Evolutionary conservation across 2,329 filamentous ascomycete species (phyloP), one percentile per base, ranked within the genome.

Genomic region (Daldinia sp.): DNA sequence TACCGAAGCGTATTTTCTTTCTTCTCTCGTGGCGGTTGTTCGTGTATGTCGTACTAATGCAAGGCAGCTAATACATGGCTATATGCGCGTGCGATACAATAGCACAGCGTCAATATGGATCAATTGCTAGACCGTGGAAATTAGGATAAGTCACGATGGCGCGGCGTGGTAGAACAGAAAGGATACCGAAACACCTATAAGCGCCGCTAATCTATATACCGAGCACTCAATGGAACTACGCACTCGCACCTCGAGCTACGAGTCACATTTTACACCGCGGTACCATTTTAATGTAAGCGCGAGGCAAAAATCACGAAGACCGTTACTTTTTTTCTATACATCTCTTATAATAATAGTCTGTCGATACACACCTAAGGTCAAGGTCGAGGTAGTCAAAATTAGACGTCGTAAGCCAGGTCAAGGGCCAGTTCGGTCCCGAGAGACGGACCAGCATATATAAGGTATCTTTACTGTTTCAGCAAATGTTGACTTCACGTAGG

Each of bases 391-490:
- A 25, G 27, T 45, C 39, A 9, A 15, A 35, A 45, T 45, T 27
- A 27, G 13, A 43, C 25, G 17, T 13, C n/a, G 4, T 7, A 43
- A 21, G 39, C 25, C 4, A 45, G 13, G 2, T n/a, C n/a, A n/a
- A n/a, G n/a, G n/a, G n/a, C n/a, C n/a, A n/a, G n/a, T 43, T 59
- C 49, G 49, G 49, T 10, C 39, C 49, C 56, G 56, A 59, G 17
- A 6, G 27, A 30, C 15, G 6, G 39, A 27, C 39, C n/a, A n/a
- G n/a, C n/a, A n/a, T n/a, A n/a, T 45, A 9, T 4, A 25, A 45
- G 21, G 27, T 45, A 3, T 10, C 39, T 15, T n/a, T 35, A 34
- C 32, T 25, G 21, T 45, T 45, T 45, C 39, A 27, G 27, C 35
- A n/a, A n/a, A 17, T 39, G 13, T 19, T n/a, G 8, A 19, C 3